phyloP scores from a whole-genome alignment of 139 green algal genomes.

The Bryopsis sp. region DNA sequence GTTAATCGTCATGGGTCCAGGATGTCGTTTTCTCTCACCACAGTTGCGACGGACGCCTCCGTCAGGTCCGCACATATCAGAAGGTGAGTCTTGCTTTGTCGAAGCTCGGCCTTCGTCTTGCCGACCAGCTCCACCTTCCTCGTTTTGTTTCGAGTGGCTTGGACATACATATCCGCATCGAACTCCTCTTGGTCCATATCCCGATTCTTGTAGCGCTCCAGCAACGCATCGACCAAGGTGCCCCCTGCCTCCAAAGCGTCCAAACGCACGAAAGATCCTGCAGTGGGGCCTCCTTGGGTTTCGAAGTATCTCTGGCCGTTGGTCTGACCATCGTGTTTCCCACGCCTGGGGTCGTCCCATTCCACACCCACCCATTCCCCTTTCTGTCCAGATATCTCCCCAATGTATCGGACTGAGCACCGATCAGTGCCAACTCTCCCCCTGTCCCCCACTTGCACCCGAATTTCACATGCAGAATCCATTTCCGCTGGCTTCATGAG shows the following conservation, averaged over 20 bases:
- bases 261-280: constrained; percentile 56
- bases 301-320: constrained; percentile 61
- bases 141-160: constrained; percentile 27
- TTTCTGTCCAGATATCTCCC: too few relatives aligned
- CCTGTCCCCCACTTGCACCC: too few relatives aligned
- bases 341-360: constrained; percentile 64
- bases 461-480: too few relatives aligned
- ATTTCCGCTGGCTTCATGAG: too few relatives aligned
- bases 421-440: too few relatives aligned
- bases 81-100: constrained; percentile 33
- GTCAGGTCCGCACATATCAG: constrained; percentile 35
- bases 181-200: constrained; percentile 20
- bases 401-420: too few relatives aligned
- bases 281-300: neutral
- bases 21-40: constrained; percentile 30
- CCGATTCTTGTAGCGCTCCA: constrained; percentile 42
- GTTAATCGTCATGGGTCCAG: neutral
- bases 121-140: constrained; percentile 50
- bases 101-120: constrained; percentile 40
- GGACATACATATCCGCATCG: constrained; percentile 35
- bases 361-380: constrained; percentile 75
- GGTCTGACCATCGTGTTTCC: constrained; percentile 69
- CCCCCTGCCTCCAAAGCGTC: constrained; percentile 42
- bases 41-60: constrained; percentile 25
- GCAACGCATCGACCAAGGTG: constrained; percentile 38